Conservation (phyloP, 2,329 filamentous ascomycete species). For the Alternaria gaisen region DNA sequence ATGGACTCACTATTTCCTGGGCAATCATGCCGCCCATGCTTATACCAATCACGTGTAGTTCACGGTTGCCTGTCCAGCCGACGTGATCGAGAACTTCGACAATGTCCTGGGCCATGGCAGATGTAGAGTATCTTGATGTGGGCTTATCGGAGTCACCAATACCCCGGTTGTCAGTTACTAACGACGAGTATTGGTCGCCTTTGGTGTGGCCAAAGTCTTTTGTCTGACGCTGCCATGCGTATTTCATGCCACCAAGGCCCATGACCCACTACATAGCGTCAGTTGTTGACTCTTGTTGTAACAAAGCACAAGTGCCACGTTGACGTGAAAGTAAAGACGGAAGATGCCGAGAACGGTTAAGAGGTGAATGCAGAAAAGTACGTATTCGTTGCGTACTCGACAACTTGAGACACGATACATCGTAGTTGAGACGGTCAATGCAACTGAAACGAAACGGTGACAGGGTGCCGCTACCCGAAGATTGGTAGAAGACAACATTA, state of each 20-base stretch:
- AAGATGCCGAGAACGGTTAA: conserved; percentile 6
- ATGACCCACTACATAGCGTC: conserved; percentile 71
- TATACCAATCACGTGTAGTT: conserved; percentile 76
- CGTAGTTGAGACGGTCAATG: conserved; percentile 47
- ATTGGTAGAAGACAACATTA: conserved; percentile 27
- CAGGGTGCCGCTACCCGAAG: conserved; percentile 16
- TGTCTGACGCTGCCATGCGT: conserved; percentile 84
- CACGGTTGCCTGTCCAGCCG: conserved; percentile 69
- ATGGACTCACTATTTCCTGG: conserved; percentile 72
- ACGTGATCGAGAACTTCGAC: conserved; percentile 75
- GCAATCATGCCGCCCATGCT: conserved; percentile 93
- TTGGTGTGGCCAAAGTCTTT: conserved; percentile 80
- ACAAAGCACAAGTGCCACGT: neutral
- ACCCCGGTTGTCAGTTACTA: conserved; percentile 85
- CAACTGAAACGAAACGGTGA: conserved; percentile 49
- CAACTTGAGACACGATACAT: conserved; percentile 39
- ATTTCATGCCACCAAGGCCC: conserved; percentile 75
- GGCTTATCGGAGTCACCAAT: conserved; percentile 84
- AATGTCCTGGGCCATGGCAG: conserved; percentile 82
- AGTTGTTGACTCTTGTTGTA: conserved; percentile 11
- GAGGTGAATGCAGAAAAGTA: conserved; percentile 6
- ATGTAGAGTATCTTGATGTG: conserved; percentile 77
- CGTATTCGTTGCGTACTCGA: conserved; percentile 19
- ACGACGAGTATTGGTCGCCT: conserved; percentile 72
- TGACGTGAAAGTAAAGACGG: neutral